phyloP scores from a whole-genome alignment of 805 yeast species.

The Jamesozyma jinghongensis region DNA sequence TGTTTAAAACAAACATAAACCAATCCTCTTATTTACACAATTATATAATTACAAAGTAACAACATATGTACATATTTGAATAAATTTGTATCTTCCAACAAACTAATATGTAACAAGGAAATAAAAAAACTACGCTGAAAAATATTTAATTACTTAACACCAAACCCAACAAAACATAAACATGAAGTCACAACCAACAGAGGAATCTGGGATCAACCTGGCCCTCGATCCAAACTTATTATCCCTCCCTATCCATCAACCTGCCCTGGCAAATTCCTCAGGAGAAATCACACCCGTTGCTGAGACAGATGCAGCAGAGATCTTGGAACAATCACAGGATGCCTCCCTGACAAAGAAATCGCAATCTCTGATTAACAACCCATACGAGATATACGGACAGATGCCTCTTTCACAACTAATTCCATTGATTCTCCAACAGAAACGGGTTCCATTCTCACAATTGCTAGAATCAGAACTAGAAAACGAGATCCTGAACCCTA shows the following conservation, averaged over 20 bases:
- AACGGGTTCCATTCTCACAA: slow-evolving; percentile 8
- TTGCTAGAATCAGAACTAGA: slow-evolving; percentile 5
- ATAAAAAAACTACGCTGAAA: too few species aligned
- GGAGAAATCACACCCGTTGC: background rate
- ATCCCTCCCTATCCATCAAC: slow-evolving; percentile 10
- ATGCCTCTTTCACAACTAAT: slow-evolving; percentile 46
- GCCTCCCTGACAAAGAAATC: slow-evolving; percentile 3
- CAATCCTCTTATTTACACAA: too few species aligned
- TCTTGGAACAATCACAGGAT: background rate
- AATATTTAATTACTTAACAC: too few species aligned
- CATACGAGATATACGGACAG: slow-evolving; percentile 26
- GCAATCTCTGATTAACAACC: slow-evolving; percentile 19
- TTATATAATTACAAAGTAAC: background rate
- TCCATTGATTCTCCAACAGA: slow-evolving; percentile 41
- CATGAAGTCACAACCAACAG: too few species aligned
- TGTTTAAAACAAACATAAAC: background rate
- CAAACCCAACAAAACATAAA: too few species aligned
- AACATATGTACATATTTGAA: too few species aligned
- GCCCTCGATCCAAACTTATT: slow-evolving; percentile 30
- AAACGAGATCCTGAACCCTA: background rate
- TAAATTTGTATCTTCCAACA: too few species aligned
- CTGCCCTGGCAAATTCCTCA: background rate
- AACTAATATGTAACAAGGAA: too few species aligned
- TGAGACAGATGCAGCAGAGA: background rate
- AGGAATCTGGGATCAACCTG: slow-evolving; percentile 18